Evolutionary conservation across 164 flowering plant species (phyloP), one percentile per base, ranked within the genome.

Genomic region (Euptelea pleiosperma): DNA sequence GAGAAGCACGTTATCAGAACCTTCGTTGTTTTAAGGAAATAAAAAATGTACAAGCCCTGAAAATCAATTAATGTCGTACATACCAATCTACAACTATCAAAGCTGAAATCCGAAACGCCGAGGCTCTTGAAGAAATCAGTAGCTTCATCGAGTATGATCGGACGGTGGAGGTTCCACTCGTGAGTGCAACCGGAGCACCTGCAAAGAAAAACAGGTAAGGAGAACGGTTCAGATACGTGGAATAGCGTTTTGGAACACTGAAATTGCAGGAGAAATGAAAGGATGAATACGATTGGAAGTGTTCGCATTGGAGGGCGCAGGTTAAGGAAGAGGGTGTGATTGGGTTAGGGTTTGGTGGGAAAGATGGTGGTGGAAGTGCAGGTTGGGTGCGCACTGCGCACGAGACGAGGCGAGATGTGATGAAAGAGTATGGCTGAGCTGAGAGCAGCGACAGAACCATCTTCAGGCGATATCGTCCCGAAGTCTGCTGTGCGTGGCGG

Each of bases 101-200:
- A 87, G 0, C 69, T 79, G 70, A 90, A 87, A 60, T 82, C 81
- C 0, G 78, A 62, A 39, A 85, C 73, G 0, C 96, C 96, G 9
- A 52, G 49, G 8, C 58, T 66, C 60, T 73, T 76, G 73, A 92
- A 92, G 73, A 82, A 89, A 4, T 72, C 75, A 6, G 47, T 47
- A 2, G 77, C 95, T 52, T 87, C 96, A 10, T 79, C 77, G 14
- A 84, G 73, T 11, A 87, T 60, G 8, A 41, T 37, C 19, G 98
- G 96, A 31, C 74, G 83, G 69, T 89, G 87, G 31, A 92, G 90
- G 65, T 82, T 73, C 68, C 70, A 59, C 79, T 87, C 90, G 19
- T 83, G 91, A 0, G 88, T 75, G 45, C 96, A 92, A 8, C 96
- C 98, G 1, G 98, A 87, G 70, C 95, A 90, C 64, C 97, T 90